Evolutionary conservation across 345 rosid genomes (phyloP), one percentile per base, ranked within the genome.

Genomic region (Bruguiera parviflora): DNA sequence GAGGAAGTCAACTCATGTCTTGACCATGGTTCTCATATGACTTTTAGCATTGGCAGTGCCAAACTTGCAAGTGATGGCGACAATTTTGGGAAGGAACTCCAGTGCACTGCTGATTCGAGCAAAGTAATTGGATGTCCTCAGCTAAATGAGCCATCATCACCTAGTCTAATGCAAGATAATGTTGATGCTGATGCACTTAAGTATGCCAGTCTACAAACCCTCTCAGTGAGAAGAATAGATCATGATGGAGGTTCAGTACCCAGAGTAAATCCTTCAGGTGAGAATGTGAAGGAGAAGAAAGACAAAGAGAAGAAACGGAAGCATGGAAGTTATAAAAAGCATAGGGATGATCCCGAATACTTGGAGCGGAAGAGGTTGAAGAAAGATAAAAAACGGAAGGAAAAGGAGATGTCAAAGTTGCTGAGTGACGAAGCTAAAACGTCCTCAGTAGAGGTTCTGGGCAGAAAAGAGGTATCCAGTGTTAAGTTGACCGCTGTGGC

Each of bases 91-190:
- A 95, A 81, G 85, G 97, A 90, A 65, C 89, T 95, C 63, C 99
- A 91, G 80, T 95, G 99, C 85, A 95, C 97, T 47, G 97, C 99
- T 6, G 97, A 92, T 69, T 95, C 99, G 20, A 84, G 96, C 71
- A 89, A 84, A 62, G 73, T 81, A 35, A 82, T 81, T 8, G 71
- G 76, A 64, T 82, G 73, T 51, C 75, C 81, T 39, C 86, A 68
- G 66, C 73, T 65, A 11, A 83, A 79, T 53, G 75, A 77, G 71
- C 82, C 84, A 35, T 71, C 75, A 21, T 77, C 81, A 20, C 86
- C 81, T 63, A 53, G 77, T 69, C 75, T 68, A 19, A 58, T 84
- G 67, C 81, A 81, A 71, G 92, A 77, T 71, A 81, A 69, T 66
- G 59, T 81, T 18, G 94, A 81, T 9, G 53, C 79, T 4, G 89